Evolutionary conservation across 768 basidiomycete species (phyloP).

Genomic region (Mrakia frigida): DNA sequence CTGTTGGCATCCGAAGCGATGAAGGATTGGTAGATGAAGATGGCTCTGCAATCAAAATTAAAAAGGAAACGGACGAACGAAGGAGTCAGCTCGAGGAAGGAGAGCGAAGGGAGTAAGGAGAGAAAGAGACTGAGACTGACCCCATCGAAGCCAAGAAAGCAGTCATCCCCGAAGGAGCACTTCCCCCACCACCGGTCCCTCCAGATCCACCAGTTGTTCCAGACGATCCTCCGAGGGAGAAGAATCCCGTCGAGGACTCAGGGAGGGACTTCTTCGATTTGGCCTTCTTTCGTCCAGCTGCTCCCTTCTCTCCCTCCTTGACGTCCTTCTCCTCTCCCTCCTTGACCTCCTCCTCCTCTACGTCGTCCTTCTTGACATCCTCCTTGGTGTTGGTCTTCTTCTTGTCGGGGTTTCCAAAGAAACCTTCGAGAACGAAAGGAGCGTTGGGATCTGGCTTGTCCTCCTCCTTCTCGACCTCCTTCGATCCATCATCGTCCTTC

Average conservation of each 20-base stretch:
- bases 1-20: not conserved
- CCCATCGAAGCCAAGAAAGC: constrained; percentile 2
- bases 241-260: not conserved
- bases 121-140: not conserved
- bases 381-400: not conserved
- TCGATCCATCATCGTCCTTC: not conserved
- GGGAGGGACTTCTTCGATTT: not conserved
- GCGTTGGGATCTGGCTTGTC: constrained; percentile 6
- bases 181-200: not conserved
- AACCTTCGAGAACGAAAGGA: constrained; percentile 18
- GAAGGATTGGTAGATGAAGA: constrained; percentile 18
- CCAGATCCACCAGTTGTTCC: not conserved
- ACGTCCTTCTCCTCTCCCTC: not conserved
- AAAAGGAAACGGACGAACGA: not conserved
- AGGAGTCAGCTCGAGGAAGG: not conserved
- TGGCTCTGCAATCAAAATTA: not conserved
- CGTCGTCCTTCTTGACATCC: not conserved
- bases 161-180: not conserved
- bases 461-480: not conserved
- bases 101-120: no score
- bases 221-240: not conserved
- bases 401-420: constrained; percentile 15
- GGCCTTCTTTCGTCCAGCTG: not conserved
- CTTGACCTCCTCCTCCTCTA: not conserved
- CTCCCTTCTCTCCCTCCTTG: not conserved